Percentiles rank a stretch among this genome's conserved stretches.
phyloP scores from a whole-genome alignment of 2,329 filamentous ascomycete species.

The Trichophyton benhamiae region DNA sequence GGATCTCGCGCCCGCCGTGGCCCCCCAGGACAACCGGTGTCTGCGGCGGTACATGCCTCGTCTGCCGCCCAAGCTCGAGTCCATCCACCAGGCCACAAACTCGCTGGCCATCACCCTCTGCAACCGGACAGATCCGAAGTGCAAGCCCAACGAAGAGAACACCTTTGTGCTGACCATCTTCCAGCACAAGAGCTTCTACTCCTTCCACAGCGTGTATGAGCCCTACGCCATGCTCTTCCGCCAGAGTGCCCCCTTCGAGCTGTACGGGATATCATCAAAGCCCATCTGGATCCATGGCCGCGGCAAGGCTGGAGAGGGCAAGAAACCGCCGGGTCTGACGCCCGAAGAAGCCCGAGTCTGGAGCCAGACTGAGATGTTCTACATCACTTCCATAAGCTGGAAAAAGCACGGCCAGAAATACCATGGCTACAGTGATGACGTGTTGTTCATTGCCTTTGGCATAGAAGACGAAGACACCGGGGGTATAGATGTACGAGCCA shows the following conservation, averaged over 20 bases:
- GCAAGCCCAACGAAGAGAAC: slow-evolving; percentile 34
- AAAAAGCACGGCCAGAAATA: slow-evolving; percentile 37
- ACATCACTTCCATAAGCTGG: slow-evolving; percentile 48
- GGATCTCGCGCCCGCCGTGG: slow-evolving; percentile 34
- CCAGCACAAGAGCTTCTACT: slow-evolving; percentile 42
- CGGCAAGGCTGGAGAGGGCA: slow-evolving; percentile 16
- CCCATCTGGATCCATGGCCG: slow-evolving; percentile 48
- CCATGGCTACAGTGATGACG: slow-evolving; percentile 46
- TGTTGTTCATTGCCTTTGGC: slow-evolving; percentile 44
- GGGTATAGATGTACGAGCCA: slow-evolving; percentile 41
- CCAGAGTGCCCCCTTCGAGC: slow-evolving; percentile 37
- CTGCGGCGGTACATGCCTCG: slow-evolving; percentile 37
- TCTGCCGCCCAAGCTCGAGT: slow-evolving; percentile 27
- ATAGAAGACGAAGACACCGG: slow-evolving; percentile 41
- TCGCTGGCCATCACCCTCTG: slow-evolving; percentile 46
- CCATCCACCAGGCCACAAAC: slow-evolving; percentile 50
- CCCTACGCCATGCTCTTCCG: slow-evolving; percentile 44
- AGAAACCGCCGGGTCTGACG: slow-evolving; percentile 14
- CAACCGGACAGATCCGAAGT: slow-evolving; percentile 34
- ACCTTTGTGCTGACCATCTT: slow-evolving; percentile 46
- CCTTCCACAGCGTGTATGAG: slow-evolving; percentile 43
- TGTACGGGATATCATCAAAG: slow-evolving; percentile 39
- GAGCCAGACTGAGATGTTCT: slow-evolving; percentile 43
- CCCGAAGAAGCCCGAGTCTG: slow-evolving; percentile 7
- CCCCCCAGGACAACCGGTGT: slow-evolving; percentile 34